phyloP scores from a whole-genome alignment of 441 rosid genomes.

The Biscutella laevigata region DNA sequence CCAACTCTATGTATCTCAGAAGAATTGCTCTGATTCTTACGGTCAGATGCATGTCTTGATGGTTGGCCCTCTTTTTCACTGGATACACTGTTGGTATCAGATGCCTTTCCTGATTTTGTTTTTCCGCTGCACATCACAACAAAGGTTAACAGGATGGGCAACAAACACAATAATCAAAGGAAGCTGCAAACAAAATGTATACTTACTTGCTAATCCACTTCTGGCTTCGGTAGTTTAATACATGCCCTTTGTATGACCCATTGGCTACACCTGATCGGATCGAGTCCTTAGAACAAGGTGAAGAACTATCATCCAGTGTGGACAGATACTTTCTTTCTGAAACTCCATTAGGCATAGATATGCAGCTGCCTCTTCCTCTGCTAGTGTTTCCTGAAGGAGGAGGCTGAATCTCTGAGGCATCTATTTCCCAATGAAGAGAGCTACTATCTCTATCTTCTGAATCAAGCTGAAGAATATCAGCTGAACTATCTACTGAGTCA shows the following conservation, averaged over 20 bases:
- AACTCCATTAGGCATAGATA: conserved; percentile 48
- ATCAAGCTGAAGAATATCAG: conserved; percentile 59
- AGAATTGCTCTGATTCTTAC: conserved; percentile 33
- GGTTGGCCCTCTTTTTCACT: conserved; percentile 39
- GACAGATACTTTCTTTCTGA: conserved; percentile 44
- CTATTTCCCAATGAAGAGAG: conserved; percentile 71
- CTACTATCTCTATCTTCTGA: conserved; percentile 76
- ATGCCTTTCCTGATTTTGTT: conserved; percentile 33
- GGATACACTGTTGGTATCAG: conserved; percentile 39
- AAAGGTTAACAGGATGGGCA: not conserved
- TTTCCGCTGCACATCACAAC: conserved; percentile 45
- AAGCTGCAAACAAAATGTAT: conserved; percentile 18
- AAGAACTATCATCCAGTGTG: conserved; percentile 76
- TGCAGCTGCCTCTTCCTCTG: conserved; percentile 36
- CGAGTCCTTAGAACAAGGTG: conserved; percentile 81
- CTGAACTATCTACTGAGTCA: conserved; percentile 61
- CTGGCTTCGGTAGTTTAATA: conserved; percentile 37
- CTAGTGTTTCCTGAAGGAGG: conserved; percentile 47
- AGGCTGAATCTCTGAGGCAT: conserved; percentile 55
- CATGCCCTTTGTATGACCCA: conserved; percentile 50
- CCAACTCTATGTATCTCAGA: conserved; percentile 35
- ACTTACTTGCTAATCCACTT: conserved; percentile 57
- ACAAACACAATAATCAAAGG: conserved; percentile 1
- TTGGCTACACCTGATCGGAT: conserved; percentile 50
- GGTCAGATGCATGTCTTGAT: conserved; percentile 34